Evolutionary conservation across 2,329 filamentous ascomycete species (phyloP).

Genomic region (Alternaria consortialis): DNA sequence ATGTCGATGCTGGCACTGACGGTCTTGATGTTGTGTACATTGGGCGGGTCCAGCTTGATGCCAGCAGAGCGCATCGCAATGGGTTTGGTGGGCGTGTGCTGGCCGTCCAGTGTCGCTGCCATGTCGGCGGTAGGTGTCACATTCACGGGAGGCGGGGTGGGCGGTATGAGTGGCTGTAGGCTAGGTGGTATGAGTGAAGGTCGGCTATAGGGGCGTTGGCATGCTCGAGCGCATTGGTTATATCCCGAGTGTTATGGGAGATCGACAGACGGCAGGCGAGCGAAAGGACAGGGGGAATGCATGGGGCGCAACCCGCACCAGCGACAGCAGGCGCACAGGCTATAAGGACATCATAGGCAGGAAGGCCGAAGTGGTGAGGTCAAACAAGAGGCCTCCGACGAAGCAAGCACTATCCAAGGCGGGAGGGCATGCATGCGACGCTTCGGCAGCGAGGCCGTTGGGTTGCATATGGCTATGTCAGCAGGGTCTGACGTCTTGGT

Average conservation of each 20-base stretch:
- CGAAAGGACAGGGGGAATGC: conserved; percentile 37
- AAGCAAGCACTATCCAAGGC: background rate
- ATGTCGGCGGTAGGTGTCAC: conserved; percentile 25
- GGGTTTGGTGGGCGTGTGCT: conserved; percentile 37
- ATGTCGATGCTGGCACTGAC: conserved; percentile 62
- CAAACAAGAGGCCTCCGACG: background rate
- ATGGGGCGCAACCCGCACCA: conserved; percentile 11
- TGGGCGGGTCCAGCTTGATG: conserved; percentile 41
- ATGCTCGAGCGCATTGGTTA: conserved; percentile 7
- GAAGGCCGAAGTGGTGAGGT: background rate
- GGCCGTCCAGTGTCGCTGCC: conserved; percentile 34
- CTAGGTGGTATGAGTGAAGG: conserved; percentile 12
- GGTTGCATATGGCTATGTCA: background rate
- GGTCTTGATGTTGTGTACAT: conserved; percentile 34
- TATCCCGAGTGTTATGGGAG: conserved; percentile 10
- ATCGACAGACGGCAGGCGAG: conserved; percentile 9
- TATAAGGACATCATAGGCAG: conserved; percentile 4
- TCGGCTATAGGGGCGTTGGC: conserved; percentile 6
- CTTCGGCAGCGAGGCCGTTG: conserved; percentile 2
- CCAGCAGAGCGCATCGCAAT: conserved; percentile 28
- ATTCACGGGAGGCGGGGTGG: conserved; percentile 23
- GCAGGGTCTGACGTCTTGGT: conserved; percentile 14
- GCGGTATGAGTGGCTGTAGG: background rate
- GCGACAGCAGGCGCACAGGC: conserved; percentile 5
- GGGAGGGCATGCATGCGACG: background rate